Evolutionary conservation across 805 yeast species (phyloP), one percentile per base, ranked within the genome.

Genomic region (Cyberlindnera bimundalis): DNA sequence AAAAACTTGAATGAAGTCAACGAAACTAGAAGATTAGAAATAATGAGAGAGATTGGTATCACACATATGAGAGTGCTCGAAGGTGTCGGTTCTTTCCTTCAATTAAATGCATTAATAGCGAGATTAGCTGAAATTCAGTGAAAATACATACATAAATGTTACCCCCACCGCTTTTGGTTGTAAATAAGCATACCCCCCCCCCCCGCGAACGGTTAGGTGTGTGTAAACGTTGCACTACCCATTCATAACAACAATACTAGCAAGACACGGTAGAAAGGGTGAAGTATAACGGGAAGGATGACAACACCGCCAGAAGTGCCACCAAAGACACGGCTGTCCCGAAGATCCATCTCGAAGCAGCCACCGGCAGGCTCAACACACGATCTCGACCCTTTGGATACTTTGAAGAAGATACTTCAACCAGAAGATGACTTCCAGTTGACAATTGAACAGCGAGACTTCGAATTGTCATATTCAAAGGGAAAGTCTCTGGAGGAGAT

Each of bases 11-110:
- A 74, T 8, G 81, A 79, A 15, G 66, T 87, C 8, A 73, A 70
- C 30, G 98, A 93, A 58, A 72, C 71, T 37, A 71, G 69, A 41
- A 67, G 95, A 48, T 68, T 93, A 45, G 91, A 84, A 44, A 74
- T 84, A 58, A 81, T 93, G 49, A 80, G 81, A 57, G 89, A 85
- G 52, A 87, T 93, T 33, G 99, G 99, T 5, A 78, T 84, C 47
- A 78, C 88, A 1, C 99, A 93, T 59, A 82, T 93, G 90, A 70
- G 96, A 46, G 81, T 93, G 2, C 67, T 93, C 35, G 98, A 93
- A 63, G 99, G 99, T 48, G 95, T 93, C 4, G 78, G 88, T 10
- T 80, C 96, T 0, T 84, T 84, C 59, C 66, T 93, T 45, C 99
- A 93, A 58, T 64, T 93, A 47, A 81, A 88, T 36, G 95, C 96